Evolutionary conservation across 139 green algal genomes (phyloP).

Genomic region (Coccomyxa sp.): DNA sequence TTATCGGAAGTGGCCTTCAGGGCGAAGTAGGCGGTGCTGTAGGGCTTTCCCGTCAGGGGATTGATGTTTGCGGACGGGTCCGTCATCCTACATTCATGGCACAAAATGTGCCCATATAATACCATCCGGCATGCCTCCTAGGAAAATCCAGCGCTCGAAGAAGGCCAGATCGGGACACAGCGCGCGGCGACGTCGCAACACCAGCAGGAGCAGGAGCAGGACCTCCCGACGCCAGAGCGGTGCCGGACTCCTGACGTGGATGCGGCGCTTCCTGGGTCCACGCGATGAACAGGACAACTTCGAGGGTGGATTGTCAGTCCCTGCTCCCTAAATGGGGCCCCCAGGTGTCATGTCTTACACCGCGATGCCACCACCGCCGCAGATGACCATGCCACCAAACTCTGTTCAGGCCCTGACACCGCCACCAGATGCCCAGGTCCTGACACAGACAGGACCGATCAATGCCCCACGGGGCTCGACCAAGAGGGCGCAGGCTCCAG

Average conservation of each 20-base stretch:
- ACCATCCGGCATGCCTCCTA: neutral
- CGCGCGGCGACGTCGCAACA: neutral
- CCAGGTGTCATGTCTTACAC: neutral
- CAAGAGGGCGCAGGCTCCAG: neutral
- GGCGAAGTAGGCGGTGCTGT: neutral
- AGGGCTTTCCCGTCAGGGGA: neutral
- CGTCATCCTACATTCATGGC: neutral
- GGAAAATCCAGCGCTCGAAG: neutral
- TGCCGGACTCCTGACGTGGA: neutral
- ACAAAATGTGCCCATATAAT: slow-evolving; percentile 2
- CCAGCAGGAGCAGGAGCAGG: neutral
- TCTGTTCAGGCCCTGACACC: neutral
- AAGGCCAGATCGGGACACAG: neutral
- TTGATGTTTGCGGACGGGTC: neutral
- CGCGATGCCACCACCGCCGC: neutral
- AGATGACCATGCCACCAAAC: neutral
- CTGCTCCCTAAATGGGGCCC: neutral
- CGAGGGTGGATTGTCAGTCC: neutral
- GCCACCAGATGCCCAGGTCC: neutral
- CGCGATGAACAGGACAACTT: neutral
- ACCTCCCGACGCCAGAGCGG: neutral
- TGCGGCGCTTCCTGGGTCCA: neutral
- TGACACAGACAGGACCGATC: neutral
- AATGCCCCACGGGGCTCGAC: neutral
- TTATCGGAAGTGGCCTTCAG: neutral